These are phyloP conservation scores for Stramenopiles sp. DNA, from an alignment of 352 stramenopile species.

Conservation along the genomic window DNA sequence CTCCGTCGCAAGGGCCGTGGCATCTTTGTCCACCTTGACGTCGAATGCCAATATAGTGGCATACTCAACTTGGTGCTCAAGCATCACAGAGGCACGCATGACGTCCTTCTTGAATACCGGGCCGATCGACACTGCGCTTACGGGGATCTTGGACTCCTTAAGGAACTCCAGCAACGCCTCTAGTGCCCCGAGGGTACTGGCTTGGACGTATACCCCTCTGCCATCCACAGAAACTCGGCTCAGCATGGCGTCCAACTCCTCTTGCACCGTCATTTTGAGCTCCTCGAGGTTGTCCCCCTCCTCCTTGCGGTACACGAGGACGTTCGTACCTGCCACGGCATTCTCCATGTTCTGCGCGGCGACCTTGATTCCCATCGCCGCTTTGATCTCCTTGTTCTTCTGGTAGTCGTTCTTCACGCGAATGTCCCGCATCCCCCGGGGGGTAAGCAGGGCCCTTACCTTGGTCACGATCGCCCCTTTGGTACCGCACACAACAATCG, in stretches of 20 bases:
- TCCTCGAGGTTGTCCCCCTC: slow-evolving; percentile 94
- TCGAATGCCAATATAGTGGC: slow-evolving; percentile 96
- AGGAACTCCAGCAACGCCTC: slow-evolving; percentile 95
- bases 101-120: slow-evolving; percentile 97
- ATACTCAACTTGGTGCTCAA: slow-evolving; percentile 88
- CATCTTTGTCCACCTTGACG: slow-evolving; percentile 85
- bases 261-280: slow-evolving; percentile 90
- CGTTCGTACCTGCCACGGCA: slow-evolving; percentile 87
- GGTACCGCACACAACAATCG: slow-evolving; percentile 91
- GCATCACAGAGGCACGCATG: slow-evolving; percentile 91
- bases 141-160: slow-evolving; percentile 42
- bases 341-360: slow-evolving; percentile 83
- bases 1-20: slow-evolving; percentile 59
- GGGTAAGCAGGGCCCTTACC: slow-evolving; percentile 91
- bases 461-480: slow-evolving; percentile 89
- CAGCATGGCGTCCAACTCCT: slow-evolving; percentile 77
- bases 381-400: slow-evolving; percentile 89
- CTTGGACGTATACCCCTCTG: slow-evolving; percentile 92
- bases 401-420: slow-evolving; percentile 73
- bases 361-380: slow-evolving; percentile 96
- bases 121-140: slow-evolving; percentile 85
- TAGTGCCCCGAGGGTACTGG: slow-evolving; percentile 89
- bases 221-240: slow-evolving; percentile 84
- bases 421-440: slow-evolving; percentile 91
- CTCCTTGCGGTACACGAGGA: slow-evolving; percentile 84